Base-by-base conservation (phyloP, 208 protist species). In the Novymonas esmeraldas region DNA sequence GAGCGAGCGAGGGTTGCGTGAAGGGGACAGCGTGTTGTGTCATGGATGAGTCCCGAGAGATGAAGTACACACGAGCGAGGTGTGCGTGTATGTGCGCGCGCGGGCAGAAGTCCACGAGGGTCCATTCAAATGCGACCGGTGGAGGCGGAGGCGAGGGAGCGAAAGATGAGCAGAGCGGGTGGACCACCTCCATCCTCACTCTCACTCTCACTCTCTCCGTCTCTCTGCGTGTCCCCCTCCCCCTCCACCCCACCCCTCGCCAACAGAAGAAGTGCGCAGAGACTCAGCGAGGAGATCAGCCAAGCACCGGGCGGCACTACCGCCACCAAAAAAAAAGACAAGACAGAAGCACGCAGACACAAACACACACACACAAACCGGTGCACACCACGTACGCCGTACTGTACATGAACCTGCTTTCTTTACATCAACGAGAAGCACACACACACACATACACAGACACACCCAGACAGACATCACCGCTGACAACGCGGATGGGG, bases 331-430 rank as follows among this genome's bases (percentile, higher is more conserved):
- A 22, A 4, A 29, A 22, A 20, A 9, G n/a, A 3, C 20, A 51
- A 29, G 3, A 9, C 51, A 56, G 26, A 56, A 24, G n/a, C 29
- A 56, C 50, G n/a, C 24, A 56, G 7, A 56, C 50, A 56, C 28
- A 39, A 6, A 56, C 50, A 16, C 38, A 28, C 11, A 6, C 20
- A 6, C 13, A 20, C 55, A 9, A 7, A 6, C 24, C 16, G 4
- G 9, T 0, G n/a, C 24, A 10, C 3, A 26, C 44, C 44, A n/a
- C n/a, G n/a, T n/a, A n/a, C n/a, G 16, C 13, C 38, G 16, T 39
- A 58, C 28, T 58, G 52, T 58, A 58, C 52, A 58, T 58, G 51
- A 6, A 34, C 51, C 26, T 44, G 42, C 33, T 44, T 58, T 58
- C 38, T 58, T 58, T 58, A 58, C 52, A 58, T 58, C 6, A 48